Evolutionary conservation across 2,329 filamentous ascomycete species (phyloP), one percentile per base, ranked within the genome.

Genomic region (Xylaria sp.): DNA sequence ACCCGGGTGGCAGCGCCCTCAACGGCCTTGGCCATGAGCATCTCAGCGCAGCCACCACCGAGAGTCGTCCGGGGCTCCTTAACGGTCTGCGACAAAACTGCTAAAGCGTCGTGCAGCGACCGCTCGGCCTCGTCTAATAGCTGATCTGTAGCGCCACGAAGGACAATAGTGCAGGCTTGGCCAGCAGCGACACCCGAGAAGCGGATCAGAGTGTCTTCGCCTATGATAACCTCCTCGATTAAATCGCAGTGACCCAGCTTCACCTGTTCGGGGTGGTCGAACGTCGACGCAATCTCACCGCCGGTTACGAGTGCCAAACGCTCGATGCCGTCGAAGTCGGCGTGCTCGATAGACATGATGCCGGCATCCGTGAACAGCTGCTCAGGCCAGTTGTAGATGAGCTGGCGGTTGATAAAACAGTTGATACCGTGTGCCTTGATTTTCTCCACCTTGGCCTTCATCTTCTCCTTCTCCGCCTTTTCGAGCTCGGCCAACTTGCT

Each of bases 361-460:
- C 95, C 95, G 7, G 94, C 94, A 77, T 99, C 95, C 37, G 94
- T 93, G 75, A 99, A 99, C 49, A 99, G 89, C 81, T 99, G 95
- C 80, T 99, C 95, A 5, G 95, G 95, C 95, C 95, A 99, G 85
- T 99, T 99, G 86, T 99, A 99, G 81, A 99, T 99, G 67, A 99
- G 88, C 79, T 99, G 95, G 71, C 95, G 86, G 86, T 99, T 99
- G 79, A 99, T 97, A 79, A 99, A 99, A 84, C 95, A 98, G 86
- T 99, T 99, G 82, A 99, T 97, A 63, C 95, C 95, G 75, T 99
- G 95, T 49, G 92, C 87, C 87, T 98, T 99, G 83, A 99, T 99
- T 79, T 92, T 94, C 67, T 99, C 95, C 47, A 99, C 95, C 86
- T 99, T 99, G 69, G 92, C 91, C 85, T 94, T 96, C 95, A 99